phyloP scores from a whole-genome alignment of 1,284 basidiomycete species.

The Sanghuangporus baumii region DNA sequence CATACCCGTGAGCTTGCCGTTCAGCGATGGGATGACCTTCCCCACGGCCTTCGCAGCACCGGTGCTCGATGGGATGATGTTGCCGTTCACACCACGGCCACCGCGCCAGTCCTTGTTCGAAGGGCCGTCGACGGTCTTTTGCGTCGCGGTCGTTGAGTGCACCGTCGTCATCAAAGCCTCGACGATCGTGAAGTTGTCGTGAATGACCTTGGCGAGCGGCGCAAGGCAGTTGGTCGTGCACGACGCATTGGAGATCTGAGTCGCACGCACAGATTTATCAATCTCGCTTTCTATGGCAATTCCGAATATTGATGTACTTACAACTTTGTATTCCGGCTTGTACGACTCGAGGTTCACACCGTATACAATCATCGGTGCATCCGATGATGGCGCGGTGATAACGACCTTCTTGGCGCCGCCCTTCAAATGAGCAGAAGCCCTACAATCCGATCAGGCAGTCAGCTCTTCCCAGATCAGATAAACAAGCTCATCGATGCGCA shows the following conservation, averaged over 20 bases:
- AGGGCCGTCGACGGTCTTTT: slow-evolving; percentile 98
- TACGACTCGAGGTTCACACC: slow-evolving; percentile 98
- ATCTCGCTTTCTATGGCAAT: background rate
- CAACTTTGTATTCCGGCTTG: slow-evolving; percentile 86
- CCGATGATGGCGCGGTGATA: slow-evolving; percentile 98
- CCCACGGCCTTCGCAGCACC: slow-evolving; percentile 99
- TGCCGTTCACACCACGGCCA: slow-evolving; percentile 93
- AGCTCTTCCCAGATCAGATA: background rate
- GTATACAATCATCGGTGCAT: slow-evolving; percentile 96
- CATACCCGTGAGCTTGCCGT: slow-evolving; percentile 97
- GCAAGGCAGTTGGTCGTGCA: slow-evolving; percentile 99
- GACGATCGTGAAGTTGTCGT: slow-evolving; percentile 94
- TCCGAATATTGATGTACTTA: slow-evolving; percentile 32
- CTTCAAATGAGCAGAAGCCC: slow-evolving; percentile 92
- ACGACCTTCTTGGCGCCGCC: slow-evolving; percentile 99
- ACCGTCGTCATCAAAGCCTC: slow-evolving; percentile 99
- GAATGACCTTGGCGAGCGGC: slow-evolving; percentile 95
- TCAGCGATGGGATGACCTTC: slow-evolving; percentile 96
- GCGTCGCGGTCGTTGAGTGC: slow-evolving; percentile 95
- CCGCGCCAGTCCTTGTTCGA: slow-evolving; percentile 96
- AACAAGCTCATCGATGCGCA: slow-evolving; percentile 26
- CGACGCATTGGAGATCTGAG: slow-evolving; percentile 93
- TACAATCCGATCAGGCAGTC: slow-evolving; percentile 27
- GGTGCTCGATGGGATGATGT: slow-evolving; percentile 99
- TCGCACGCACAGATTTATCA: background rate